Base-by-base conservation (phyloP, 345 rosid species). In the Erysimum cheiranthoides region DNA sequence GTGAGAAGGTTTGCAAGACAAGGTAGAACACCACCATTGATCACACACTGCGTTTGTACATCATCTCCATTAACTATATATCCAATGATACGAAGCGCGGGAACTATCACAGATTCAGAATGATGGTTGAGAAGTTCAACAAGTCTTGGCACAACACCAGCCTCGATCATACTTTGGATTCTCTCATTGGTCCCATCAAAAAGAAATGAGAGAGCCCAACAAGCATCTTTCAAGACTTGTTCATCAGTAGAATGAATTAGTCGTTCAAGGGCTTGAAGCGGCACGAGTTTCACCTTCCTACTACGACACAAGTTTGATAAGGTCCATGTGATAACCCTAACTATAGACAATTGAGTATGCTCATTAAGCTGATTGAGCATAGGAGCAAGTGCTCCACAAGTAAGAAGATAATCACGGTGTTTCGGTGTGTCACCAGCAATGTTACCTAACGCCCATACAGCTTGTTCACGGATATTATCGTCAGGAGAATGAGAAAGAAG, bases 311-410 rank as follows among this genome's bases (percentile, higher is more conserved):
- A 27, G 57, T 52, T 25, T 52, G 32, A 10, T 4, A 52, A 25
- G 3, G 57, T 52, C 57, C 57, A 52, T 52, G 57, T 25, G 34
- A 25, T 34, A 5, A 27, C 1, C 27, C 58, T 52, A 27, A 52
- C 34, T 16, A 27, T 52, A 5, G 58, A 11, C 16, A 52, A 11
- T 2, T 12, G 12, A 3, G 34, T 12, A 27, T 52, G 7, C 16
- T 52, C 34, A 52, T 52, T 11, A 52, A 52, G 58, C 34, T 27
- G 58, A 12, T 52, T 52, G 16, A 52, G 58, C 5, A 52, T n/a
- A 4, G 58, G 34, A 52, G 0, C 58, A 13, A 52, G 27, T 9
- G 47, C 47, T 43, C 47, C 47, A 43, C 47, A 43, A 1, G 2
- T 4, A 43, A 43, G 47, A 43, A 43, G 16, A 43, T 12, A 13